These are phyloP conservation scores for Exophiala sideris DNA, from an alignment of 2,329 filamentous ascomycete species.

Conservation along the genomic window DNA sequence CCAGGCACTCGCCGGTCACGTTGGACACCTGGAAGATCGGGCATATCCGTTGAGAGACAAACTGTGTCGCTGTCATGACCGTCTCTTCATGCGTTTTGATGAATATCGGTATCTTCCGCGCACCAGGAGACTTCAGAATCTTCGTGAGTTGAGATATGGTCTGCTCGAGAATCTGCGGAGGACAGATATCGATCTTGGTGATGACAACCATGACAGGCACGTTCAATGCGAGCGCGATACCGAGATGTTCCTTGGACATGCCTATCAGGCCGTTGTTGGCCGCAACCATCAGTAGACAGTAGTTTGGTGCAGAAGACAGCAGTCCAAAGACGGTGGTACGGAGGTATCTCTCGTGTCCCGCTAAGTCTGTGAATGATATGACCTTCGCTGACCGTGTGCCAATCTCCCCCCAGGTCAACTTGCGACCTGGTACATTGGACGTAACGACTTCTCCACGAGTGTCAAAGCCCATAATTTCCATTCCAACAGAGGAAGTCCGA, in stretches of 20 bases:
- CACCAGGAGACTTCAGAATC: constrained; percentile 90
- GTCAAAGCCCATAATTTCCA: constrained; percentile 99
- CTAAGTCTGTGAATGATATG: constrained; percentile 92
- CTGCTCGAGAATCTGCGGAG: constrained; percentile 89
- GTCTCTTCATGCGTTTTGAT: constrained; percentile 89
- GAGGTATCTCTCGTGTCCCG: constrained; percentile 91
- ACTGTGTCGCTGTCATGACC: constrained; percentile 91
- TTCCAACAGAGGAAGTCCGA: constrained; percentile 90
- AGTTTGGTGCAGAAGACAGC: constrained; percentile 91
- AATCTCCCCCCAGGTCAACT: constrained; percentile 95
- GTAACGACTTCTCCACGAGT: constrained; percentile 77
- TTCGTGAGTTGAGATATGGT: constrained; percentile 87
- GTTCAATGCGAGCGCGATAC: constrained; percentile 89
- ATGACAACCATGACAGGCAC: constrained; percentile 97
- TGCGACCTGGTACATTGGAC: constrained; percentile 77
- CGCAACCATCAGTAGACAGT: constrained; percentile 96
- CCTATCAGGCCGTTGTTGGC: constrained; percentile 96
- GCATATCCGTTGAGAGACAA: constrained; percentile 91
- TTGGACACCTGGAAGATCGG: constrained; percentile 98
- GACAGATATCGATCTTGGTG: constrained; percentile 98
- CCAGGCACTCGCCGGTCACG: constrained; percentile 86
- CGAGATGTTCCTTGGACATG: constrained; percentile 97
- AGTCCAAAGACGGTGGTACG: constrained; percentile 95
- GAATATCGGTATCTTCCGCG: constrained; percentile 92
- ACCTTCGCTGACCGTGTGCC: constrained; percentile 92